Base-by-base conservation (phyloP, 176 grass and related monocot genomes). In the Zizania latifolia region DNA sequence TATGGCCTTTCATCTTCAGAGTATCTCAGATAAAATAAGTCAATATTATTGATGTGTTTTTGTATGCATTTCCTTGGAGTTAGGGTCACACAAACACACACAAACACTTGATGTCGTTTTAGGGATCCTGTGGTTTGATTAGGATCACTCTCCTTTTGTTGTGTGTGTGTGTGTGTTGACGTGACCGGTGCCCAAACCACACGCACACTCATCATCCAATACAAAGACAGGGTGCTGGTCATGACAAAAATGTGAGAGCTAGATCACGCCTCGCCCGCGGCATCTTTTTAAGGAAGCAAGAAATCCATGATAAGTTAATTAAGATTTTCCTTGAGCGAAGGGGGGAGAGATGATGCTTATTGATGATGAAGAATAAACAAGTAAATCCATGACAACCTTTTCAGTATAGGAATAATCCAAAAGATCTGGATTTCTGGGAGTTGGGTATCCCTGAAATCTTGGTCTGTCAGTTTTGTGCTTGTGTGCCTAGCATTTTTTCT, bases 271-370 rank as follows among this genome's bases (percentile, higher is more conserved):
- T 75, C 67, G 65, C 69, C 58, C 46, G 50, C 45, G 45, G 57
- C 22, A 82, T 61, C 46, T 84, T 83, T 82, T 79, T 83, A 79
- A 83, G 91, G 78, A 74, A 71, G 68, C 78, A 72, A 72, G 61
- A 84, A 79, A 77, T 72, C 74, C 63, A 85, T 78, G 74, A 82
- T 55, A 75, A 56, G 73, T 11, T 56, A 65, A 81, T 40, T 65
- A 73, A 55, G 39, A 76, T 82, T 81, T 85, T 80, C 40, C 31
- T 74, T 8, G 26, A 21, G 27, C 10, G 53, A 53, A 58, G 26
- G 65, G 44, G 33, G 27, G 36, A 51, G 55, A 22, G 44, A 35
- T 16, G 24, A 38, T 50, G 41, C 40, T 58, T 37, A 23, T 75
- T 74, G 54, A 70, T 33, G 69, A 37, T 48, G 48, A 62, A 62